Conservation (phyloP, 345 rosid genomes). For the Euphorbia peplus region DNA sequence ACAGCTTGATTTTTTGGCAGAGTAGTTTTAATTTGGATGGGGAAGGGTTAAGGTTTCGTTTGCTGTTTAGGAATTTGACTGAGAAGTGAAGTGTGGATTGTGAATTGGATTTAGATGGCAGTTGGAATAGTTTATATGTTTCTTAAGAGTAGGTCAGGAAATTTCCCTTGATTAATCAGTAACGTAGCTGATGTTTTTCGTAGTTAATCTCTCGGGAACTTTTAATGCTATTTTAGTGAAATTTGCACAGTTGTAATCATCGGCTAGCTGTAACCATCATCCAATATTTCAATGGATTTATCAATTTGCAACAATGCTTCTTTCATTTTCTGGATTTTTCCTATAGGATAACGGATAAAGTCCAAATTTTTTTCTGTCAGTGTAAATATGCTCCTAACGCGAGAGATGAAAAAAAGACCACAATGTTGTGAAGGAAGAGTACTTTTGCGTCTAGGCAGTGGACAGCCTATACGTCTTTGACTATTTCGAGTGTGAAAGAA, state of each 20-base stretch:
- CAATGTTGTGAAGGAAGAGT: too few species aligned
- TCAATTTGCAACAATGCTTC: neutral
- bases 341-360: too few species aligned
- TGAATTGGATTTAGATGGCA: conserved; percentile 8
- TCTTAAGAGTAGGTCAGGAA: conserved; percentile 9
- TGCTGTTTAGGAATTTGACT: neutral
- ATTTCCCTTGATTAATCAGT: neutral
- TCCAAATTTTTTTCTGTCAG: too few species aligned
- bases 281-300: conserved; percentile 5
- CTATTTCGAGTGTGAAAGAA: too few species aligned
- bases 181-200: conserved; percentile 2
- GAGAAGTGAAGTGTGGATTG: conserved; percentile 4
- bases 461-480: too few species aligned
- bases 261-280: neutral
- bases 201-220: neutral
- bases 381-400: too few species aligned
- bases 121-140: neutral
- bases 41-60: conserved; percentile 1
- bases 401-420: too few species aligned
- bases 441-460: too few species aligned
- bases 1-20: conserved; percentile 5
- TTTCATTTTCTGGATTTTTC: neutral
- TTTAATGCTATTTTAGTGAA: neutral
- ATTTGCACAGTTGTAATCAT: conserved; percentile 12
- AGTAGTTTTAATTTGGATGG: conserved; percentile 7